A percentile compares a stretch with the other conserved stretches of the same genome.
phyloP scores from a whole-genome alignment of 2,329 filamentous ascomycete genomes.

The Aspergillus brunneoviolaceus region DNA sequence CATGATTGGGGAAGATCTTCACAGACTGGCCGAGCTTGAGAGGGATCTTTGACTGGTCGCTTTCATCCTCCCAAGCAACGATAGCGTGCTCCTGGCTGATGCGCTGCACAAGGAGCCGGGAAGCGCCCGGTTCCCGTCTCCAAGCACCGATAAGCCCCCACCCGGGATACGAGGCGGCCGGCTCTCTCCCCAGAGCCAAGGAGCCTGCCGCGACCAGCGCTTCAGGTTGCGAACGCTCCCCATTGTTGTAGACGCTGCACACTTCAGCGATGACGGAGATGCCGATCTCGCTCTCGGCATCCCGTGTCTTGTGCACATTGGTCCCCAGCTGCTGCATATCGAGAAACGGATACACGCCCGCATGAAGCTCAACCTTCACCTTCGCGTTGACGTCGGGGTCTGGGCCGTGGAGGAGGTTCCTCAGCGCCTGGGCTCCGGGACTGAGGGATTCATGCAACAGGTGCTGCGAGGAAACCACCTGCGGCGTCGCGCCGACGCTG shows the following conservation, averaged over 20 bases:
- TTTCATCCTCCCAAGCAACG: slow-evolving; percentile 57
- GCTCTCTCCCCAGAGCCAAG: slow-evolving; percentile 70
- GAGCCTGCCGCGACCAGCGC: slow-evolving; percentile 68
- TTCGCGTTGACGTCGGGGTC: background rate
- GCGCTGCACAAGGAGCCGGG: slow-evolving; percentile 66
- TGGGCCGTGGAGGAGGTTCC: slow-evolving; percentile 29
- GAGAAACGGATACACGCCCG: slow-evolving; percentile 72
- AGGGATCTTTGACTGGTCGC: slow-evolving; percentile 41
- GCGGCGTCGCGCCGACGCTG: slow-evolving; percentile 75
- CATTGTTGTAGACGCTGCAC: slow-evolving; percentile 63
- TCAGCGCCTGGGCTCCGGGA: slow-evolving; percentile 31
- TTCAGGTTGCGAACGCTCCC: slow-evolving; percentile 57
- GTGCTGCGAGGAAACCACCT: slow-evolving; percentile 66
- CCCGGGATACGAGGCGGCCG: slow-evolving; percentile 67
- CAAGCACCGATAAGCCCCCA: slow-evolving; percentile 70
- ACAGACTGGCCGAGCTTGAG: slow-evolving; percentile 66
- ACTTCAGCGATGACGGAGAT: slow-evolving; percentile 72
- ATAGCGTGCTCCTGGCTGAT: slow-evolving; percentile 80
- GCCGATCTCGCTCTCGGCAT: slow-evolving; percentile 55
- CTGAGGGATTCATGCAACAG: slow-evolving; percentile 40
- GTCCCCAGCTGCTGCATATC: slow-evolving; percentile 79
- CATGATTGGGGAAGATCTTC: slow-evolving; percentile 76
- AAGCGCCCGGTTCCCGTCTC: slow-evolving; percentile 44
- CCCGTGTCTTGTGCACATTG: slow-evolving; percentile 51
- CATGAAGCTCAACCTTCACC: slow-evolving; percentile 66